phyloP scores from a whole-genome alignment of 2,329 filamentous ascomycete species.

The Colletotrichum noveboracense region DNA sequence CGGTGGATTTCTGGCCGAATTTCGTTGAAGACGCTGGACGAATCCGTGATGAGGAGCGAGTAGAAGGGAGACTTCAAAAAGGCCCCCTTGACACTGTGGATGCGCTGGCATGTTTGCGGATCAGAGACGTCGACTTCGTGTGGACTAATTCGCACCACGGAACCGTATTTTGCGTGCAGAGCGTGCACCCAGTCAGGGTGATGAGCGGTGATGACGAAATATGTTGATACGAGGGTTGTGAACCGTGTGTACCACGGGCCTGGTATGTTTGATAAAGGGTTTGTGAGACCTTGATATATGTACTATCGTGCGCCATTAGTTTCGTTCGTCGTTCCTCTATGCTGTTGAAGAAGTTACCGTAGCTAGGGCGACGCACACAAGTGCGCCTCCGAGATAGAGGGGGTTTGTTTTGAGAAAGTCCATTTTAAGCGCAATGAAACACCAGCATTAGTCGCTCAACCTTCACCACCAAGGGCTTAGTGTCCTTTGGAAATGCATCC shows the following conservation, averaged over 20 bases:
- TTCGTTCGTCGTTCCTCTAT: rapidly evolving
- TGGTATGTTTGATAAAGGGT: not conserved
- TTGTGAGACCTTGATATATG: slow-evolving; percentile 1
- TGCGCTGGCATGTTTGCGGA: slow-evolving; percentile 26
- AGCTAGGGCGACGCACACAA: not conserved
- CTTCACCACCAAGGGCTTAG: not conserved
- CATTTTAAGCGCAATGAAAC: not conserved
- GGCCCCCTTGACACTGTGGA: slow-evolving; percentile 28
- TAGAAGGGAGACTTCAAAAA: slow-evolving; percentile 13
- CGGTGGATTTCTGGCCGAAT: slow-evolving; percentile 26
- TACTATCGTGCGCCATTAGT: not conserved
- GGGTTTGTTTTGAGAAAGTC: not conserved
- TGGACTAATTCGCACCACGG: slow-evolving; percentile 7
- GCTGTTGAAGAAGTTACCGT: not conserved
- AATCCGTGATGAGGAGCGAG: slow-evolving; percentile 13
- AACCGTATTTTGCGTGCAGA: slow-evolving; percentile 11
- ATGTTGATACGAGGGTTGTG: not conserved
- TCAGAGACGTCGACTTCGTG: slow-evolving; percentile 23
- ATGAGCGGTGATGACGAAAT: not conserved
- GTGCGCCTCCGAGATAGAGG: not conserved
- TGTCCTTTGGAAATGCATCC: not conserved
- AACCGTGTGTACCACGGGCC: slow-evolving; percentile 14
- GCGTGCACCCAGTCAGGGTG: slow-evolving; percentile 11
- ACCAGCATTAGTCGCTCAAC: not conserved
- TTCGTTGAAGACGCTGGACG: slow-evolving; percentile 10